Base-by-base conservation (phyloP, 2,329 filamentous ascomycete genomes). In the Phialemoniopsis sp. region DNA sequence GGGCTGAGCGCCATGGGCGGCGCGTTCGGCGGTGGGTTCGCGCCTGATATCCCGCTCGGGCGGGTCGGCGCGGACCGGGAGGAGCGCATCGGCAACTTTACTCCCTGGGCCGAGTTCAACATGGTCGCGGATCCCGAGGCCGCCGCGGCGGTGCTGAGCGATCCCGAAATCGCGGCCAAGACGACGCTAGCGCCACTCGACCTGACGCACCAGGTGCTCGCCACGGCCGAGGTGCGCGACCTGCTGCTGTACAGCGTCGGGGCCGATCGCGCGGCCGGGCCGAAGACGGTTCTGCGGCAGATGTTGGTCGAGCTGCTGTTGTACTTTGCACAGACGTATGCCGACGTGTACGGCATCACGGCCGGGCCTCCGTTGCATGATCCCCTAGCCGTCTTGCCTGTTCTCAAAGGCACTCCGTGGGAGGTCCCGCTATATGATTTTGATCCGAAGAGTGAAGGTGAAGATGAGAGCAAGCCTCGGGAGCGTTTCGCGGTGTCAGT, bases 331-430 rank as follows among this genome's bases (percentile, higher is more conserved):
- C 14, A 16, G 15, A 35, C 15, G 15, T 35, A 35, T 30, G 15
- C 39, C 46, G 77, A 71, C 10, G 15, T 19, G 15, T 35, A 19
- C 18, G 34, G 18, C 34, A 35, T 35, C 15, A 19, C 18, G 13
- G 34, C 15, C 17, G 34, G 34, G 18, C 34, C 34, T 18, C 34
- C 34, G 17, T 21, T 35, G 34, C 34, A 35, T 21, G 34, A 35
- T 21, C 34, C 34, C 4, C 16, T 35, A 4, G 34, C 34, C 7
- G 34, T 35, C 9, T 18, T 21, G 13, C 16, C 34, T 10, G 34
- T 35, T 21, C 34, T 35, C 34, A 13, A 13, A n/a, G 15, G 13
- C 18, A 18, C 15, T 33, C 32, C 4, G 14, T 14, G 15, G 32
- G 4, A 16, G 32, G 32, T 4, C 16, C 13, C 32, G 18, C 16